Evolutionary conservation across 208 protist species (phyloP), one percentile per base, ranked within the genome.

Genomic region (Kentomonas sorsogonicus): DNA sequence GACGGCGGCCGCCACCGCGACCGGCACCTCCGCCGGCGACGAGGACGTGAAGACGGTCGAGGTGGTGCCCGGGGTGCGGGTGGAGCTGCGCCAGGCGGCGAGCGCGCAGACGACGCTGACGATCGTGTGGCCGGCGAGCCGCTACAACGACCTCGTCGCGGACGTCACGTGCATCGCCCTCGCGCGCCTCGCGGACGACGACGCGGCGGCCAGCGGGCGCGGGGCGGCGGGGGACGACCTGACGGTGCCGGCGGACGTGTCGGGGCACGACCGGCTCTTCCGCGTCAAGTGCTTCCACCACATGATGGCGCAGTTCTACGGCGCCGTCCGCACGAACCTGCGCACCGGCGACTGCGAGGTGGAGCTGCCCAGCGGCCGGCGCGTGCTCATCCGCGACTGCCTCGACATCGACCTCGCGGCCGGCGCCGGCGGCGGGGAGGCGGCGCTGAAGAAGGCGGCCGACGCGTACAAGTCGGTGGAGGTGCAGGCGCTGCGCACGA

Each of bases 281-380:
- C 80, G 89, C 30, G 62, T 94, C 50, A 93, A 93, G 67, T 96
- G 89, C 66, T 93, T 96, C 40, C 89, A 96, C 62, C 83, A 94
- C 66, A 96, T 96, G 84, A 77, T 96, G 60, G 74, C 85, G 20
- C 89, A 95, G 71, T 91, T 95, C 50, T 92, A 93, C 71, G 53
- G 69, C 11, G 66, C 71, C 44, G 82, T 92, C 31, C 79, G 53
- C 15, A 94, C 83, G 11, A 91, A 94, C 63, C 72, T 92, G 40
- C 63, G 62, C 16, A 88, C 88, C 3, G 88, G 84, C 22, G 73
- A 64, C 29, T 89, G 81, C 59, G 63, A 30, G 26, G 26, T 94
- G 34, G 69, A 69, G 45, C 72, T 94, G 43, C 55, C 70, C n/a
- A 77, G 91, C 66, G 88, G 83, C 10, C 79, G 90, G 62, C 52